These are phyloP conservation scores for Backusella morwellensis DNA, from an alignment of 192 early-diverging fungal species.

Conservation along the genomic window DNA sequence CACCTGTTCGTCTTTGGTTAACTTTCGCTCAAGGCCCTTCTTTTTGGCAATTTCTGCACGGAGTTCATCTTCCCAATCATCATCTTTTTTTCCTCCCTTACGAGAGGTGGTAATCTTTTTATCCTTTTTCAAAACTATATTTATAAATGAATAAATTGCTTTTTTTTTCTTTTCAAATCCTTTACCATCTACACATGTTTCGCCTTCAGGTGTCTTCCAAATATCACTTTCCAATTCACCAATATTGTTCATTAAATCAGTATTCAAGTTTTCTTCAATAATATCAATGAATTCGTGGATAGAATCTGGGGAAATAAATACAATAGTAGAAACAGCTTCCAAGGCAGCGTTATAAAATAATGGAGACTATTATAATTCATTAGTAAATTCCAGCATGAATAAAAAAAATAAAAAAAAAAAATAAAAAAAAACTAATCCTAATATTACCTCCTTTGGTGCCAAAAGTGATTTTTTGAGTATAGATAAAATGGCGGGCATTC, in stretches of 20 bases:
- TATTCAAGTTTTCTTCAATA: slow-evolving; percentile 46
- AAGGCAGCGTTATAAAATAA: slow-evolving; percentile 65
- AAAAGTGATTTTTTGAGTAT: slow-evolving; percentile 43
- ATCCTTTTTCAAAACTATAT: slow-evolving; percentile 52
- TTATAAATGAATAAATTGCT: not conserved
- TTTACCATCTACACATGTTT: slow-evolving; percentile 62
- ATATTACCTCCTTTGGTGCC: slow-evolving; percentile 29
- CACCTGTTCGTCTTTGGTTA: slow-evolving; percentile 75
- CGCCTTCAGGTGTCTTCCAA: slow-evolving; percentile 69
- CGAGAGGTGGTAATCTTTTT: slow-evolving; percentile 48
- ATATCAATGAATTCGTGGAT: slow-evolving; percentile 48
- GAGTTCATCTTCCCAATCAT: slow-evolving; percentile 79
- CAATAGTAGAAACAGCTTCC: slow-evolving; percentile 57
- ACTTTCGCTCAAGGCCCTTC: slow-evolving; percentile 52
- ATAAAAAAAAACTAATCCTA: too few species aligned
- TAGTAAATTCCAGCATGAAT: too few species aligned
- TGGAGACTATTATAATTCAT: slow-evolving; percentile 22
- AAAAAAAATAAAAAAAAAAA: not conserved
- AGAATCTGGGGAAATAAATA: slow-evolving; percentile 58
- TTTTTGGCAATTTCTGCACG: slow-evolving; percentile 73
- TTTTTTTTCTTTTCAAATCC: not conserved
- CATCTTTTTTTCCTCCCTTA: slow-evolving; percentile 57
- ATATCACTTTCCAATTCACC: slow-evolving; percentile 60
- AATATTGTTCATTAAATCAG: slow-evolving; percentile 49
- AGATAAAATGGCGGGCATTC: slow-evolving; percentile 41